These are phyloP conservation scores for Sugiyamaella sp. DNA, from an alignment of 1,139 yeast genomes.

Conservation along the genomic window DNA sequence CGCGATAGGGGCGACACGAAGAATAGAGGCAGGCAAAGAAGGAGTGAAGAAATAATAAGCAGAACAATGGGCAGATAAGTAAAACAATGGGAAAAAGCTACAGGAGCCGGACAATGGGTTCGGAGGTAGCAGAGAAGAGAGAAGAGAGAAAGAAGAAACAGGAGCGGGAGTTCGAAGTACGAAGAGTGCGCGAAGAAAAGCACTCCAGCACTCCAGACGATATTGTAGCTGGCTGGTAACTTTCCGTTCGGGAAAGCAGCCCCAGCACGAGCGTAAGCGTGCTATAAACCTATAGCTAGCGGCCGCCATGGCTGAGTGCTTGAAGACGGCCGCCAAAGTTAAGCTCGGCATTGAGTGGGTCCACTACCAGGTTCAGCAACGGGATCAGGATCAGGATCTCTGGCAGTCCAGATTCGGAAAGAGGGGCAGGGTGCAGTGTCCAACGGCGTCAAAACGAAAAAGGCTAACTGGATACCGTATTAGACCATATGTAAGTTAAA, in stretches of 20 bases:
- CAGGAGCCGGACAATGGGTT: no score
- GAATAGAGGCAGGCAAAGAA: no score
- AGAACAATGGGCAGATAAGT: neutral
- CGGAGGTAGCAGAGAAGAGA: no score
- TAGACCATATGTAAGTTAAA: neutral
- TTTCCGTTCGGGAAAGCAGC: neutral
- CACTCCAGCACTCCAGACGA: no score
- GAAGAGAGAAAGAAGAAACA: no score
- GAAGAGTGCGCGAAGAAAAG: no score
- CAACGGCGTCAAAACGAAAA: neutral
- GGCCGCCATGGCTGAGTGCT: no score
- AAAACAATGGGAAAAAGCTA: neutral
- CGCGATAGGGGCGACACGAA: neutral
- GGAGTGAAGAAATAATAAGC: neutral
- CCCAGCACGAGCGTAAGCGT: neutral
- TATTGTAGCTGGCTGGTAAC: no score
- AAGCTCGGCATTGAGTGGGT: constrained; percentile 1
- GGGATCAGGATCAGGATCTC: neutral
- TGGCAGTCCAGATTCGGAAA: neutral
- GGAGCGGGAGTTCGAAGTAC: no score
- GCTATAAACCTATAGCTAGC: no score
- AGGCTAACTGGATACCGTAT: neutral
- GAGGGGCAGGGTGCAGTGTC: neutral
- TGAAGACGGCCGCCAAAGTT: neutral
- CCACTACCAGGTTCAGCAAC: neutral